A percentile compares a stretch with the other conserved stretches of the same genome.
Conservation (phyloP, 1,139 yeast species). For the Magnusiomyces starmeri region DNA sequence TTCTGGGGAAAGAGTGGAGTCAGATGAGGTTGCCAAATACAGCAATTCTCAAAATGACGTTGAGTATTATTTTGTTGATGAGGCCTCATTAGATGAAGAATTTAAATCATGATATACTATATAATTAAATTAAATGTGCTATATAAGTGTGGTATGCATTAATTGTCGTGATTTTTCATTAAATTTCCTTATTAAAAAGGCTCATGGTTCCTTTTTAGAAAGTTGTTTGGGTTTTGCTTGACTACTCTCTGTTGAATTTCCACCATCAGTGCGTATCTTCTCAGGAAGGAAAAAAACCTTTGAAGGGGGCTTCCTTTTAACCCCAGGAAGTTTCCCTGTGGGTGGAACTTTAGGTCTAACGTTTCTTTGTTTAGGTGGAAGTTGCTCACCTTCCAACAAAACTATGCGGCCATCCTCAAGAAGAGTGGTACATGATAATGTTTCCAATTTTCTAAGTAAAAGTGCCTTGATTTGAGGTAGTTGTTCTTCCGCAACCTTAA, state of each 20-base stretch:
- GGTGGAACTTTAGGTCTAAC: constrained; percentile 88
- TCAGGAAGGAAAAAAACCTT: constrained; percentile 23
- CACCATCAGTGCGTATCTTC: too few species aligned
- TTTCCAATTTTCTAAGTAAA: constrained; percentile 34
- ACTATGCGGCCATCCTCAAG: constrained; percentile 35
- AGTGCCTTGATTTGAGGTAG: constrained; percentile 57
- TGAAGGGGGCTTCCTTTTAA: constrained; percentile 45
- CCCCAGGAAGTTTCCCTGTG: constrained; percentile 72
- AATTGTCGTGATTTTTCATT: too few species aligned
- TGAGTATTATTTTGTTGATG: too few species aligned
- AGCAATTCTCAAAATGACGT: too few species aligned
- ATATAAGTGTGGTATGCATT: too few species aligned
- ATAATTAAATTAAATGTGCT: too few species aligned
- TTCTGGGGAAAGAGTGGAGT: too few species aligned
- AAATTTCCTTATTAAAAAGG: not conserved
- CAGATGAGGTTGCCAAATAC: too few species aligned
- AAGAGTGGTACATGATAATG: constrained; percentile 20
- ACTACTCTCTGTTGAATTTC: too few species aligned
- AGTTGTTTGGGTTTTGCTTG: too few species aligned
- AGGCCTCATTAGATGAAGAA: too few species aligned
- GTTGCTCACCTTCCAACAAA: constrained; percentile 66
- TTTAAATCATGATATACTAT: too few species aligned
- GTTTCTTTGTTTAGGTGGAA: constrained; percentile 72
- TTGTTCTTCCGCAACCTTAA: constrained; percentile 44
- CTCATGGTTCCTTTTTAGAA: not conserved